These are phyloP conservation scores for Beauveria rudraprayagi DNA, from an alignment of 2,329 filamentous ascomycete species.

Conservation along the genomic window DNA sequence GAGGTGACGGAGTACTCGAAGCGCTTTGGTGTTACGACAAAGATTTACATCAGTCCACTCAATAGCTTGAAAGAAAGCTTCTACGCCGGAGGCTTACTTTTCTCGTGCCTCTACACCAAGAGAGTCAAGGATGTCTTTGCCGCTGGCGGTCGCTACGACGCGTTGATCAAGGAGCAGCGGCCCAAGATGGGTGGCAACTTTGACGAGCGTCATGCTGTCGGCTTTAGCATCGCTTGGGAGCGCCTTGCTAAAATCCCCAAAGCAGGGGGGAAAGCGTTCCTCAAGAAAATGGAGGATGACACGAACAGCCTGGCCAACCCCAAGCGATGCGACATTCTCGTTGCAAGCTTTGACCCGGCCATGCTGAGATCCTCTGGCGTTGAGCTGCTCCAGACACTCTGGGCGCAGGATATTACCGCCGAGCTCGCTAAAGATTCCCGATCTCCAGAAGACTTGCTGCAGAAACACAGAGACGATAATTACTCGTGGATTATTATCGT, in stretches of 20 bases:
- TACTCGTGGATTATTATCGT: slow-evolving; percentile 86
- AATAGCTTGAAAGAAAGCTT: slow-evolving; percentile 88
- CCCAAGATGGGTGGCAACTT: slow-evolving; percentile 57
- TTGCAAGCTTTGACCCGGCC: slow-evolving; percentile 76
- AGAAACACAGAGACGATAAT: slow-evolving; percentile 65
- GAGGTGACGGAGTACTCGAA: slow-evolving; percentile 71
- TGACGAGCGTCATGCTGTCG: slow-evolving; percentile 72
- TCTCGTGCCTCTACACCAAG: slow-evolving; percentile 82
- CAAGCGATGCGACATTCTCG: slow-evolving; percentile 75
- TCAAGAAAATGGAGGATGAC: slow-evolving; percentile 66
- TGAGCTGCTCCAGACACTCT: slow-evolving; percentile 69
- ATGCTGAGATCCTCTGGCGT: slow-evolving; percentile 69
- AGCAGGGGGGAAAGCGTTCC: slow-evolving; percentile 45
- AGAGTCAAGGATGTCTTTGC: slow-evolving; percentile 82
- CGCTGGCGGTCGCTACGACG: slow-evolving; percentile 88
- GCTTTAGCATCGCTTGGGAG: slow-evolving; percentile 87
- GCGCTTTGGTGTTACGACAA: slow-evolving; percentile 64
- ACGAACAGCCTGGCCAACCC: slow-evolving; percentile 49
- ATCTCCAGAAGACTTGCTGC: slow-evolving; percentile 70
- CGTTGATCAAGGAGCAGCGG: slow-evolving; percentile 74
- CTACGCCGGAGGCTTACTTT: slow-evolving; percentile 76
- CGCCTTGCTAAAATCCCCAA: slow-evolving; percentile 62
- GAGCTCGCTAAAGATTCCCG: slow-evolving; percentile 76
- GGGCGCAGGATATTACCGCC: slow-evolving; percentile 76
- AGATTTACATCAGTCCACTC: slow-evolving; percentile 77